Conservation (phyloP, 257 asterid species). For the Salvia rosmarinus region DNA sequence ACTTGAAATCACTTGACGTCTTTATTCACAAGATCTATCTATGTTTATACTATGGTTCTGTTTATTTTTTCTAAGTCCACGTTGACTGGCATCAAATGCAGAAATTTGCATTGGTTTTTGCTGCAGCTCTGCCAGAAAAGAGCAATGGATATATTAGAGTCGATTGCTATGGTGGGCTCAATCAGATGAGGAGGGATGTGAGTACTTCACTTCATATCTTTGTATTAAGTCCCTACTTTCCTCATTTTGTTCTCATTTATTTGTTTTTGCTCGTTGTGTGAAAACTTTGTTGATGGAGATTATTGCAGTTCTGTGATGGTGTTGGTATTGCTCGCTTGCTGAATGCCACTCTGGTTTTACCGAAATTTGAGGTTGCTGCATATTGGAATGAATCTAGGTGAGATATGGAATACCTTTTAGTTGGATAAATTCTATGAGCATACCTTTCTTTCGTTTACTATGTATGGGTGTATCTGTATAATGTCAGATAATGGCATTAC, state of each 20-base stretch:
- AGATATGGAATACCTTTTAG: neutral
- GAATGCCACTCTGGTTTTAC: slow-evolving; percentile 93
- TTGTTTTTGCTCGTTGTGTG: slow-evolving; percentile 8
- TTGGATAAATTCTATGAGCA: neutral
- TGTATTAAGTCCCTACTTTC: neutral
- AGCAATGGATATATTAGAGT: slow-evolving; percentile 88
- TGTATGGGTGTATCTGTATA: neutral
- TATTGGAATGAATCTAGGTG: slow-evolving; percentile 99
- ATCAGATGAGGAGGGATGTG: slow-evolving; percentile 99
- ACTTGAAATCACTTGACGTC: neutral
- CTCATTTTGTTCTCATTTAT: slow-evolving; percentile 6
- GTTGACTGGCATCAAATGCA: slow-evolving; percentile 82
- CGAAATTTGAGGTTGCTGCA: slow-evolving; percentile 95
- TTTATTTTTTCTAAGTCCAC: slow-evolving; percentile 54
- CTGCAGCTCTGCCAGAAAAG: slow-evolving; percentile 89
- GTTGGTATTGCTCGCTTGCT: slow-evolving; percentile 95
- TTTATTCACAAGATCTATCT: neutral
- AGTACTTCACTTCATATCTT: slow-evolving; percentile 39
- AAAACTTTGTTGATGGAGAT: slow-evolving; percentile 6
- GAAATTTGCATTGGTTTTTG: slow-evolving; percentile 91
- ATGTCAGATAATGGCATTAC: neutral
- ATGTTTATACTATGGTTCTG: slow-evolving; percentile 6
- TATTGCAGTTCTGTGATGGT: slow-evolving; percentile 91
- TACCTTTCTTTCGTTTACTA: slow-evolving; percentile 13
- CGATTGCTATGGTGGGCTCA: slow-evolving; percentile 99